These are phyloP conservation scores for Crithidia expoeki DNA, from an alignment of 208 protist species.

Conservation along the genomic window DNA sequence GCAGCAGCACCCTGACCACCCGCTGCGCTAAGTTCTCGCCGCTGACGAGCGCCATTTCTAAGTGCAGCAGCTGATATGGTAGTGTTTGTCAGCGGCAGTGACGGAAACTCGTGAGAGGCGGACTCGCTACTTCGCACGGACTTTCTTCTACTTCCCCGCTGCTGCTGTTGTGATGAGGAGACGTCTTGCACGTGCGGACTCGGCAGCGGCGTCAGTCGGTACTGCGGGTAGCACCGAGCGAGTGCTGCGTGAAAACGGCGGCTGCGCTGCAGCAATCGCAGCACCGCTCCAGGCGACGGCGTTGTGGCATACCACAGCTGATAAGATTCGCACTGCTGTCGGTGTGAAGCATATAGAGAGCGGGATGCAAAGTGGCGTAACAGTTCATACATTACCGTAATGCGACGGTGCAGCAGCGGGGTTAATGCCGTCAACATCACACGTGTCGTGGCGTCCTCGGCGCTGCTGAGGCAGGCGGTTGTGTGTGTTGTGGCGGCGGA, in stretches of 20 bases:
- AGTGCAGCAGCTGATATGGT: not conserved
- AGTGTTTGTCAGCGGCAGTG: not conserved
- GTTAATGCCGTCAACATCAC: conserved; percentile 53
- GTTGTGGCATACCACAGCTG: conserved; percentile 60
- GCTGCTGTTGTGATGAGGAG: not conserved
- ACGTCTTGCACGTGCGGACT: not conserved
- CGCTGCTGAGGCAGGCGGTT: conserved; percentile 1
- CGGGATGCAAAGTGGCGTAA: conserved; percentile 60
- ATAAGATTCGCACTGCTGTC: conserved; percentile 46
- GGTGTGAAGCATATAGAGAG: conserved; percentile 48
- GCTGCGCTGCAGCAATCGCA: conserved; percentile 63
- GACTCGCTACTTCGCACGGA: not conserved
- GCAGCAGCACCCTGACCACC: not conserved
- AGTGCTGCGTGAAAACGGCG: conserved; percentile 41
- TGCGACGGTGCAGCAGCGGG: conserved; percentile 60
- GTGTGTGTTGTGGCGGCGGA: conserved; percentile 29
- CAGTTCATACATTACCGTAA: conserved; percentile 75
- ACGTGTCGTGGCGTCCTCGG: conserved; percentile 40
- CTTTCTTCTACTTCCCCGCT: not conserved
- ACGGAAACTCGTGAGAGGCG: not conserved
- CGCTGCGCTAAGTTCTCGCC: too few relatives aligned
- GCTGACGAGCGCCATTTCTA: not conserved
- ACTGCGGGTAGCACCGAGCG: conserved; percentile 37
- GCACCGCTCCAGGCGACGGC: conserved; percentile 56
- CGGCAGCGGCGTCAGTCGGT: not conserved